Percentiles rank a stretch among this genome's conserved stretches.
Evolutionary conservation across 2,329 filamentous ascomycete genomes (phyloP).

Genomic region (Metarhizium rileyi): DNA sequence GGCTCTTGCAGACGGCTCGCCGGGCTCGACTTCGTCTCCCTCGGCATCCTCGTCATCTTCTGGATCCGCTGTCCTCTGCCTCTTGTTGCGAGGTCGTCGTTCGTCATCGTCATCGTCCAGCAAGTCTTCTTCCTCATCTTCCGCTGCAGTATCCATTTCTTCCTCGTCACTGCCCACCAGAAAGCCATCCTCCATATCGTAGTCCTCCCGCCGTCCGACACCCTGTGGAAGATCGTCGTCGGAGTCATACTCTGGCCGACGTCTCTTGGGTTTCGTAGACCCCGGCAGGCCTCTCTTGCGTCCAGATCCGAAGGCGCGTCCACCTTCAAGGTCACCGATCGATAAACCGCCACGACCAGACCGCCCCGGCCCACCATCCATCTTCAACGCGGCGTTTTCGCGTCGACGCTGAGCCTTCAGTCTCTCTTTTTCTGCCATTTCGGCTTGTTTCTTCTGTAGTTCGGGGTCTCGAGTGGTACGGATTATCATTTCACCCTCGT

Average conservation of each 20-base stretch:
- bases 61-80: slow-evolving; percentile 39
- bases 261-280: slow-evolving; percentile 40
- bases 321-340: slow-evolving; percentile 59
- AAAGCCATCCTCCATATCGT: slow-evolving; percentile 73
- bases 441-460: slow-evolving; percentile 62
- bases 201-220: slow-evolving; percentile 57
- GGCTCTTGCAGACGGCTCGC: slow-evolving; percentile 32
- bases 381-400: slow-evolving; percentile 57
- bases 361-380: slow-evolving; percentile 46
- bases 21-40: slow-evolving; percentile 41
- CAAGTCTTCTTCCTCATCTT: slow-evolving; percentile 54
- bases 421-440: slow-evolving; percentile 65
- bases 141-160: slow-evolving; percentile 48
- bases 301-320: slow-evolving; percentile 37
- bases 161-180: slow-evolving; percentile 69
- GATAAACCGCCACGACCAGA: slow-evolving; percentile 50
- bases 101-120: slow-evolving; percentile 45
- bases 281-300: slow-evolving; percentile 45
- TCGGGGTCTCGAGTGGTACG: slow-evolving; percentile 66
- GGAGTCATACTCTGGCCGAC: slow-evolving; percentile 60
- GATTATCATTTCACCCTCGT: slow-evolving; percentile 56
- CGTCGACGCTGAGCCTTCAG: slow-evolving; percentile 55
- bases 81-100: slow-evolving; percentile 36
- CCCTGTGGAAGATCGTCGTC: slow-evolving; percentile 61
- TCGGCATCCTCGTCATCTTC: slow-evolving; percentile 43